phyloP scores from a whole-genome alignment of 139 green algal species.

The Parachlorella kessleri region DNA sequence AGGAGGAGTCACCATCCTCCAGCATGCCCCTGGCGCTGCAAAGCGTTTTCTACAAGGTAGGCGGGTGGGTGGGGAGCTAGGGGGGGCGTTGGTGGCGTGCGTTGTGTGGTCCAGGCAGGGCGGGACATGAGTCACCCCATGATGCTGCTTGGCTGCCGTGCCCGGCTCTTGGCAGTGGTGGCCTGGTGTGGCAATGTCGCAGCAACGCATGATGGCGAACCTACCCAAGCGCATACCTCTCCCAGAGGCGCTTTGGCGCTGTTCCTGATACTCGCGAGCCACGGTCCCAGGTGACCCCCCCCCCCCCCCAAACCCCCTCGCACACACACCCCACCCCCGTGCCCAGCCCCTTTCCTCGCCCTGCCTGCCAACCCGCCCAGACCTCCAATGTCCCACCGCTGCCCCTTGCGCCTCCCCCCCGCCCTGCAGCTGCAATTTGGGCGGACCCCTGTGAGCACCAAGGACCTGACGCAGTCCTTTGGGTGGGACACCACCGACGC shows the following conservation, averaged over 20 bases:
- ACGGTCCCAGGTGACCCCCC: neutral
- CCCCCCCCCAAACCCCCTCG: no score
- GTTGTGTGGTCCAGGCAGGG: no score
- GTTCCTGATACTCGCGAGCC: no score
- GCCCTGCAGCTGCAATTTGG: constrained; percentile 83
- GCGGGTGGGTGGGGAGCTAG: neutral
- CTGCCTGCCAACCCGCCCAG: no score
- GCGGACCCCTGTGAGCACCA: constrained; percentile 79
- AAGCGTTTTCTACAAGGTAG: constrained; percentile 93
- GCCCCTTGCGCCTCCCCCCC: no score
- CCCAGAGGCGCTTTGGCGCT: neutral
- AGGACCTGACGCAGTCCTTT: constrained; percentile 97
- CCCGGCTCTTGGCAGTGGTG: no score
- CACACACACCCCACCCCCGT: no score
- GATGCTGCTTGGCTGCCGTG: no score
- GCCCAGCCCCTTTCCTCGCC: neutral
- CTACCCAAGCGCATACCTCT: neutral
- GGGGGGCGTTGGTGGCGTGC: neutral
- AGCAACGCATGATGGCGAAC: no score
- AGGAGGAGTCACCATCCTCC: constrained; percentile 71
- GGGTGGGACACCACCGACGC: constrained; percentile 93
- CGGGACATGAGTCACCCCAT: no score
- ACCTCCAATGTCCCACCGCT: no score
- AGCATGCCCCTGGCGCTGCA: constrained; percentile 96
- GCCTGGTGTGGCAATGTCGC: no score